Conservation (phyloP, 1,284 basidiomycete genomes). For the Ceratobasidium papillatum region DNA sequence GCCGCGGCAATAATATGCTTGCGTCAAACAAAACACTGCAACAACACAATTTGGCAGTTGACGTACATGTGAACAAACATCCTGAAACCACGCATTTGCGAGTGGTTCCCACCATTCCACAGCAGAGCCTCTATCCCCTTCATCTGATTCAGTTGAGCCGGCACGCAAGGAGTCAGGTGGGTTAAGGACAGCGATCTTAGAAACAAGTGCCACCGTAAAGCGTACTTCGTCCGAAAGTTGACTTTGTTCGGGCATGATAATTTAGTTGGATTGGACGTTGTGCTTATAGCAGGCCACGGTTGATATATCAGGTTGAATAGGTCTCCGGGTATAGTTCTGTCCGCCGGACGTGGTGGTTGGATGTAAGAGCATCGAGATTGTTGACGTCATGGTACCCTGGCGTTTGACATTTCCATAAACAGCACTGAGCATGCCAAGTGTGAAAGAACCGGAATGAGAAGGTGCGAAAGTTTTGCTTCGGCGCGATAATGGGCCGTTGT, state of each 20-base stretch:
- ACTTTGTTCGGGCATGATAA: neutral
- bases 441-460: neutral
- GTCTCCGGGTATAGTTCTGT: neutral
- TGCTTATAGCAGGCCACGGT: neutral
- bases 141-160: neutral
- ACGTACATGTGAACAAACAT: slow-evolving; percentile 22
- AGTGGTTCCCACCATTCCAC: neutral
- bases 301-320: neutral
- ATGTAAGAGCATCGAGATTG: neutral
- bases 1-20: neutral
- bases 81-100: slow-evolving; percentile 4
- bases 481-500: too few relatives aligned
- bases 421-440: neutral
- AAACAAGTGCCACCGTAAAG: slow-evolving; percentile 26
- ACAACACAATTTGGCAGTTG: neutral
- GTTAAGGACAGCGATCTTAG: slow-evolving; percentile 1
- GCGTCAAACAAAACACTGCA: neutral
- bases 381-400: slow-evolving; percentile 15
- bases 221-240: slow-evolving; percentile 24
- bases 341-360: neutral
- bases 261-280: neutral
- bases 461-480: neutral
- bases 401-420: neutral
- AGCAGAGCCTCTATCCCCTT: neutral
- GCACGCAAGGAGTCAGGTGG: neutral